Percentiles rank a stretch among this genome's conserved stretches.
These are phyloP conservation scores for Saxispiralis lemnorum DNA, from an alignment of 495 filamentous ascomycete genomes.

Conservation along the genomic window DNA sequence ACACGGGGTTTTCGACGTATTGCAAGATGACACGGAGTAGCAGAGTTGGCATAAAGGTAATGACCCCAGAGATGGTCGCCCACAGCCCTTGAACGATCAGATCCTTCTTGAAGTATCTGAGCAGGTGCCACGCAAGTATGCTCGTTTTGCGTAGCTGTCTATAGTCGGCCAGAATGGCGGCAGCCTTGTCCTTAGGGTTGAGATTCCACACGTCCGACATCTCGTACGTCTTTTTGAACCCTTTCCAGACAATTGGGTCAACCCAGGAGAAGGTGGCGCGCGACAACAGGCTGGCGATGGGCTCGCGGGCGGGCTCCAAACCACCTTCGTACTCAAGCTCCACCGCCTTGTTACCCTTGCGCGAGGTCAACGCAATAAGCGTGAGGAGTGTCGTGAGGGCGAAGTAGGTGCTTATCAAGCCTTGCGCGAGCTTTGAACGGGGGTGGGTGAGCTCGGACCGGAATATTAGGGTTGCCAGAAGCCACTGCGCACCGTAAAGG, in stretches of 20 bases:
- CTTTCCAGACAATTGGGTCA: conserved; percentile 72
- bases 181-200: conserved; percentile 70
- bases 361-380: conserved; percentile 56
- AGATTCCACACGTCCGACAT: conserved; percentile 84
- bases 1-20: conserved; percentile 70
- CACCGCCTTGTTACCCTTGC: conserved; percentile 83
- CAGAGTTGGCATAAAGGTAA: conserved; percentile 82
- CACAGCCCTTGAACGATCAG: conserved; percentile 63
- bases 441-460: conserved; percentile 75
- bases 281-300: conserved; percentile 72
- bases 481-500: conserved; percentile 73
- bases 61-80: conserved; percentile 57
- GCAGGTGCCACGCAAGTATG: conserved; percentile 58
- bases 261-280: conserved; percentile 82
- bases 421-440: conserved; percentile 37
- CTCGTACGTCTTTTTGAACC: conserved; percentile 73
- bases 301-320: conserved; percentile 69
- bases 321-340: conserved; percentile 70
- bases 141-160: conserved; percentile 73
- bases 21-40: conserved; percentile 80
- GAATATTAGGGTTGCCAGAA: conserved; percentile 57
- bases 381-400: conserved; percentile 54
- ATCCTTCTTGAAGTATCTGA: conserved; percentile 62
- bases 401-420: conserved; percentile 53
- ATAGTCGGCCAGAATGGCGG: conserved; percentile 58